A percentile compares a stretch with the other conserved stretches of the same genome.
These are phyloP conservation scores for Salix udensis DNA, from an alignment of 345 rosid species.

Conservation along the genomic window DNA sequence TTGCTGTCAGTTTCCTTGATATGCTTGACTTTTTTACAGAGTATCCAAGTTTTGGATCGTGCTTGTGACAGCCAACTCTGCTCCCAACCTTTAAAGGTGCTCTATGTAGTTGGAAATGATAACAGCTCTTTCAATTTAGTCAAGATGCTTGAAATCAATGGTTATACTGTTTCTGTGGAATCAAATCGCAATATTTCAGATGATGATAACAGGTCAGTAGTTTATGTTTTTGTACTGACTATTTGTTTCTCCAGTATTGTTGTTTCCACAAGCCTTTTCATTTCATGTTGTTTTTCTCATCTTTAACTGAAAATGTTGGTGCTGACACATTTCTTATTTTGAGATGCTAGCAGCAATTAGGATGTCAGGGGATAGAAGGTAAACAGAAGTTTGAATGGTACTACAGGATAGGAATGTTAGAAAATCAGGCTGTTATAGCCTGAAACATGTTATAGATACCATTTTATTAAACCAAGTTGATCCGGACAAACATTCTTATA, in stretches of 20 bases:
- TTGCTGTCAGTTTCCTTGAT: constrained; percentile 2
- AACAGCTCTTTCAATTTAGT: constrained; percentile 29
- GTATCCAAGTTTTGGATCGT: constrained; percentile 29
- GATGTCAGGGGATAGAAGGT: neutral
- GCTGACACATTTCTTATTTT: neutral
- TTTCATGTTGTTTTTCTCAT: neutral
- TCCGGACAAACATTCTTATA: neutral
- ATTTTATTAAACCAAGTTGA: neutral
- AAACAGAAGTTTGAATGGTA: neutral
- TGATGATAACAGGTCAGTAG: constrained; percentile 34
- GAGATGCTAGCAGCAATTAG: neutral
- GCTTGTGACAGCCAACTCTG: neutral
- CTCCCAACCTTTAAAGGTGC: constrained; percentile 28
- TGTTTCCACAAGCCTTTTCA: neutral
- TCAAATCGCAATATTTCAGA: constrained; percentile 19
- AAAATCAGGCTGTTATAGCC: neutral
- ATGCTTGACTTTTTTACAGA: constrained; percentile 13
- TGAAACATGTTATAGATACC: neutral
- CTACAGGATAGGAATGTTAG: neutral
- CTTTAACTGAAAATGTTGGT: neutral
- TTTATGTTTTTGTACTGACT: neutral
- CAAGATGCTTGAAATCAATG: constrained; percentile 39
- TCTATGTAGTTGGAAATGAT: constrained; percentile 37
- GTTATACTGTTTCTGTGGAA: constrained; percentile 29
- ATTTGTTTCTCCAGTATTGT: neutral